Percentiles rank a stretch among this genome's conserved stretches.
Conservation (phyloP, 768 basidiomycete genomes). For the Lentinula edodes region DNA sequence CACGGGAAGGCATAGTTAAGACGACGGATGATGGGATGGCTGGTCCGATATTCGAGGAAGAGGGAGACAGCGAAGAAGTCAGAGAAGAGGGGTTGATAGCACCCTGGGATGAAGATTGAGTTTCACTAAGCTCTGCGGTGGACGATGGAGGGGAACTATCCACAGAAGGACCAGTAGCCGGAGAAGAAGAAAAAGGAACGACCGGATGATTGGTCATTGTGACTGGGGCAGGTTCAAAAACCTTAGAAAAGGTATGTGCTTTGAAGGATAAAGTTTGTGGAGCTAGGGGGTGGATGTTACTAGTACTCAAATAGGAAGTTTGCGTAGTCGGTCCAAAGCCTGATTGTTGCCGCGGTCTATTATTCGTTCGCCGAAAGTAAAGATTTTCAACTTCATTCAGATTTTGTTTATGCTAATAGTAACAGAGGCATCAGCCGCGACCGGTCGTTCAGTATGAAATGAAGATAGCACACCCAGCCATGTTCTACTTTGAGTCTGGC, state of each 20-base stretch:
- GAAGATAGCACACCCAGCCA: constrained; percentile 57
- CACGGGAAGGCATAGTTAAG: background rate
- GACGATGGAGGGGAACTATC: background rate
- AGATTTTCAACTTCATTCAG: constrained; percentile 80
- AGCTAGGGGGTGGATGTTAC: background rate
- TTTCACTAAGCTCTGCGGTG: background rate
- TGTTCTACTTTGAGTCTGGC: constrained; percentile 76
- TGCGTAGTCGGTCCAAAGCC: background rate
- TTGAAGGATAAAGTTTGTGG: constrained; percentile 10
- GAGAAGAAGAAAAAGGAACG: constrained; percentile 7
- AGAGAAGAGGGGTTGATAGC: background rate
- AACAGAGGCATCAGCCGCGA: background rate
- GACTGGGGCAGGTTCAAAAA: background rate
- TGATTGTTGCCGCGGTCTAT: constrained; percentile 27
- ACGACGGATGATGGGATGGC: background rate
- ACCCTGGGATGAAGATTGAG: background rate
- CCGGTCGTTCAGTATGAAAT: background rate
- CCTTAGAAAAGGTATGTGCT: background rate
- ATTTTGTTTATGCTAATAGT: constrained; percentile 67
- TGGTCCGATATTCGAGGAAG: background rate
- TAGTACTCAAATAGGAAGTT: constrained; percentile 9
- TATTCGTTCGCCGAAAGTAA: constrained; percentile 71
- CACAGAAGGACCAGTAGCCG: constrained; percentile 6
- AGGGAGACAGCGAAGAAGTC: background rate
- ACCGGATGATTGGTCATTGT: background rate